Evolutionary conservation across 345 rosid genomes (phyloP).

Genomic region (Clarkia xantiana): DNA sequence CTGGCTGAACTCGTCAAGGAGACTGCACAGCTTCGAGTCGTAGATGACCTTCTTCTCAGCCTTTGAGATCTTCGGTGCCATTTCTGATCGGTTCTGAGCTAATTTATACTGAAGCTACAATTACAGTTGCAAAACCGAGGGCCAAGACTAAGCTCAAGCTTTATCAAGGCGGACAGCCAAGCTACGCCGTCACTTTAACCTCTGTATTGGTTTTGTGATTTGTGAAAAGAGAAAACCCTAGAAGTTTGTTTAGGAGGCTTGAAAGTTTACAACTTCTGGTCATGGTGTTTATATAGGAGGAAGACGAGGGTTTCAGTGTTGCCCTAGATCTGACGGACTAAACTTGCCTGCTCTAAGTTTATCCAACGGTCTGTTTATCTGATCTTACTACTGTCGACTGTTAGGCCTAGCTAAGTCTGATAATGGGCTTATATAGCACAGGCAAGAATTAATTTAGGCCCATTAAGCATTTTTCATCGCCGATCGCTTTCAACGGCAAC

Average conservation of each 20-base stretch:
- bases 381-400: no score
- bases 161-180: constrained; percentile 51
- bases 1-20: constrained; percentile 71
- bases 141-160: constrained; percentile 40
- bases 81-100: constrained; percentile 2
- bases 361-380: constrained; percentile 10
- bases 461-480: no score
- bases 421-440: no score
- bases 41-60: constrained; percentile 71
- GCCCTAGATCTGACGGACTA: constrained; percentile 47
- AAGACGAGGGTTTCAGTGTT: constrained; percentile 12
- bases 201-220: neutral
- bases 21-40: constrained; percentile 66
- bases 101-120: neutral
- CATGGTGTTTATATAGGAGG: constrained; percentile 7
- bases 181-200: constrained; percentile 55
- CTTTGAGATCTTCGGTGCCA: constrained; percentile 42
- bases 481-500: no score
- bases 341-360: neutral
- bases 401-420: no score
- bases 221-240: neutral
- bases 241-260: neutral
- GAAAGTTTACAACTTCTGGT: neutral
- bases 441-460: no score
- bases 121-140: constrained; percentile 27